phyloP scores from a whole-genome alignment of 148 eudicot species.

The Chenopodium formosanum region DNA sequence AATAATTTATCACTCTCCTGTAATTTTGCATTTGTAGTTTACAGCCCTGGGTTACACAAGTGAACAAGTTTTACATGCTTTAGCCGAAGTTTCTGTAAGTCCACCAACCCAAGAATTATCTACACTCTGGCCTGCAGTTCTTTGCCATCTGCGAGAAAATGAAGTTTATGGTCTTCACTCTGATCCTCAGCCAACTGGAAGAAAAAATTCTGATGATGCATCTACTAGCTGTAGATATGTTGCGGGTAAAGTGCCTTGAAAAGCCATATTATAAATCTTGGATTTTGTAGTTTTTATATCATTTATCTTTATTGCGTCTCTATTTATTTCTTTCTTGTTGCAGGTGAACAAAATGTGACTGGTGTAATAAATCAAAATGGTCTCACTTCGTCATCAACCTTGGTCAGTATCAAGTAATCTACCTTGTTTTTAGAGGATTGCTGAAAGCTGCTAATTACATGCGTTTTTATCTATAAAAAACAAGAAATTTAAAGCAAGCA shows the following conservation, averaged over 20 bases:
- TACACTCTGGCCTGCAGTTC: conserved; percentile 63
- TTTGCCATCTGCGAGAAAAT: conserved; percentile 59
- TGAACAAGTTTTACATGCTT: conserved; percentile 53
- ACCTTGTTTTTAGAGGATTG: background rate
- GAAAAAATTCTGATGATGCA: conserved; percentile 30
- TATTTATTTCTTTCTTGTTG: too few relatives aligned
- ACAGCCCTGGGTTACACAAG: conserved; percentile 49
- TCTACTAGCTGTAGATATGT: conserved; percentile 27
- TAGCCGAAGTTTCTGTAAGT: conserved; percentile 45
- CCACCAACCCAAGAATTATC: conserved; percentile 42
- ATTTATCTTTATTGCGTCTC: background rate
- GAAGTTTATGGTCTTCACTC: conserved; percentile 49
- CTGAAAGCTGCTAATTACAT: background rate
- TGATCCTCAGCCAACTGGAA: conserved; percentile 28
- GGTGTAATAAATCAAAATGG: background rate
- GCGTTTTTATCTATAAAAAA: background rate
- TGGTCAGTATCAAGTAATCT: conserved; percentile 40
- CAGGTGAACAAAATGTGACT: conserved; percentile 39
- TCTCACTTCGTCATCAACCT: conserved; percentile 31
- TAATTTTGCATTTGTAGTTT: conserved; percentile 37
- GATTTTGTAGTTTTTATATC: background rate
- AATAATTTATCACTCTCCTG: background rate
- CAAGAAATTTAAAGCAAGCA: background rate
- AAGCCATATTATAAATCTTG: background rate
- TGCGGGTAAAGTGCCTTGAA: conserved; percentile 38